Conservation (phyloP, 352 stramenopile species). For the Plasmopara viticola region DNA sequence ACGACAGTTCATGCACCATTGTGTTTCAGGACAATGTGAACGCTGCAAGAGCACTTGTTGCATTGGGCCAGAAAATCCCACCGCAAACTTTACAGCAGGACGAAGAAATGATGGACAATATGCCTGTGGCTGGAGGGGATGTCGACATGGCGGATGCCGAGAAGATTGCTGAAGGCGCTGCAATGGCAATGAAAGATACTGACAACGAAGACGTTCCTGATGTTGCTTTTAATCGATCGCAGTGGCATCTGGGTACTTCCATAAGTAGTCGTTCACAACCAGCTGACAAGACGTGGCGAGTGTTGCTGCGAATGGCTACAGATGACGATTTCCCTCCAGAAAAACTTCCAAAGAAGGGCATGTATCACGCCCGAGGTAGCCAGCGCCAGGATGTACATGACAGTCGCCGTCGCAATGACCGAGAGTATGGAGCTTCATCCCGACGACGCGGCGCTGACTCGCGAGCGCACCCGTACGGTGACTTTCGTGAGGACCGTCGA, state of each 20-base stretch:
- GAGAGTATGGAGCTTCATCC: slow-evolving; percentile 31
- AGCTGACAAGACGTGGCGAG: slow-evolving; percentile 57
- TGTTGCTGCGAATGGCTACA: slow-evolving; percentile 65
- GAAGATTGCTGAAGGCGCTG: slow-evolving; percentile 11
- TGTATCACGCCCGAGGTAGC: slow-evolving; percentile 58
- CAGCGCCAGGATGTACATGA: slow-evolving; percentile 15
- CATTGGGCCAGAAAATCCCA: slow-evolving; percentile 44
- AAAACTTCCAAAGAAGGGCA: slow-evolving; percentile 53
- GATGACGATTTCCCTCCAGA: slow-evolving; percentile 74
- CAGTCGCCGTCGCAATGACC: slow-evolving; percentile 19
- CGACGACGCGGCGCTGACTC: slow-evolving; percentile 14
- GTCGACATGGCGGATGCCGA: slow-evolving; percentile 50
- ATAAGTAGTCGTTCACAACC: slow-evolving; percentile 50
- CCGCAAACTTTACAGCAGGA: slow-evolving; percentile 34
- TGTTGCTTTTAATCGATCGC: slow-evolving; percentile 53
- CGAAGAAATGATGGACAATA: slow-evolving; percentile 9
- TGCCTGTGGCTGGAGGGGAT: slow-evolving; percentile 25
- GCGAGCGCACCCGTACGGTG: slow-evolving; percentile 39
- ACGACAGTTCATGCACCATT: slow-evolving; percentile 79
- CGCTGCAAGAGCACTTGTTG: slow-evolving; percentile 52
- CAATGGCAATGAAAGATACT: slow-evolving; percentile 22
- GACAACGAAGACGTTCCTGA: slow-evolving; percentile 38
- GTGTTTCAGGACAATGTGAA: slow-evolving; percentile 79
- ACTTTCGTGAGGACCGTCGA: slow-evolving; percentile 27
- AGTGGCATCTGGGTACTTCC: slow-evolving; percentile 45